phyloP scores from a whole-genome alignment of 139 green algal genomes.

The Chlorella sp. region DNA sequence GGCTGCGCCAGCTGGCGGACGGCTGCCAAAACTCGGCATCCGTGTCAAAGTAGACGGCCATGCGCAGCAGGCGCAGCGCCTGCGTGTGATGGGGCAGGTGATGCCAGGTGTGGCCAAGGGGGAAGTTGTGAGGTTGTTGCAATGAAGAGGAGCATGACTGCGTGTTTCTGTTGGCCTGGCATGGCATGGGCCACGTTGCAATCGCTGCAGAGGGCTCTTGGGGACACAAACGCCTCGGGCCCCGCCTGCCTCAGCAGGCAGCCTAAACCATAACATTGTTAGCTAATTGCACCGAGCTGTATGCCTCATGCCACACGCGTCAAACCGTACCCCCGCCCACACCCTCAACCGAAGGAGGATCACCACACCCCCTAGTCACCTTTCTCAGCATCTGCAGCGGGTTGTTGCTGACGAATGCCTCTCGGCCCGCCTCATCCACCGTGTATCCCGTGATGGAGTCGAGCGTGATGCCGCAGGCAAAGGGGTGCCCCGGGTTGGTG shows the following conservation, averaged over 20 bases:
- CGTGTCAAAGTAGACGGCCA: slow-evolving; percentile 88
- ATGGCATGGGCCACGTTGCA: too few relatives aligned
- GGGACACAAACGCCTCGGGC: neutral
- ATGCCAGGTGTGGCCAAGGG: too few relatives aligned
- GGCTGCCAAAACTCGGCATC: slow-evolving; percentile 57
- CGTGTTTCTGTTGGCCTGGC: neutral
- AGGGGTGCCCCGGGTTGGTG: slow-evolving; percentile 65
- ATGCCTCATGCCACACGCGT: too few relatives aligned
- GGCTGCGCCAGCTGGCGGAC: slow-evolving; percentile 50
- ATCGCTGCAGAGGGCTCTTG: too few relatives aligned
- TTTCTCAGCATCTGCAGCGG: slow-evolving; percentile 87
- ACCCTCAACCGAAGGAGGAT: too few relatives aligned
- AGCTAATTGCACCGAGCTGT: too few relatives aligned
- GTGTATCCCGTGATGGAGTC: slow-evolving; percentile 83
- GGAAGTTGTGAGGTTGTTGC: neutral
- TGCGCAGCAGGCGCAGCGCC: slow-evolving; percentile 67
- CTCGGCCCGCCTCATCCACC: slow-evolving; percentile 78
- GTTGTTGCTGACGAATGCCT: slow-evolving; percentile 83
- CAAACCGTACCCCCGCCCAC: too few relatives aligned
- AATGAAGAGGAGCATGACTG: neutral
- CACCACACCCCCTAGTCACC: slow-evolving; percentile 54
- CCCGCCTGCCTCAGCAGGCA: neutral
- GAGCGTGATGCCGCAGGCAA: slow-evolving; percentile 82
- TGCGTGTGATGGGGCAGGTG: slow-evolving; percentile 41
- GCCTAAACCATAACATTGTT: neutral